Evolutionary conservation across 2,329 filamentous ascomycete species (phyloP).

Genomic region (Aspergillus spinulosporus): DNA sequence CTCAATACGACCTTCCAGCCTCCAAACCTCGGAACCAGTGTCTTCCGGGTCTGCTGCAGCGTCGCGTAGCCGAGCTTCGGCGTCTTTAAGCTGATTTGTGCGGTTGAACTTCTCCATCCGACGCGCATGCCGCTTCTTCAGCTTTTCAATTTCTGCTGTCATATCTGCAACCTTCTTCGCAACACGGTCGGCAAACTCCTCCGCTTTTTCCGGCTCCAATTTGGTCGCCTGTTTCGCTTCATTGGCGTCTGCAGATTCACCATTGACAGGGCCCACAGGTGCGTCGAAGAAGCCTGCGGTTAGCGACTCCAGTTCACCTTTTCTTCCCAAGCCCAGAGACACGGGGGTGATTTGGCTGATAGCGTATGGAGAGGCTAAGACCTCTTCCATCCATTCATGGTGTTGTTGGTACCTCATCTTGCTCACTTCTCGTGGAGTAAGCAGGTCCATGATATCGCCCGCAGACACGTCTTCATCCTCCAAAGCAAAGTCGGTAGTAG

Average conservation of each 20-base stretch:
- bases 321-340: slow-evolving; percentile 81
- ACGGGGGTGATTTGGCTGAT: slow-evolving; percentile 82
- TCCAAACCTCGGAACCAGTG: slow-evolving; percentile 61
- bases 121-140: slow-evolving; percentile 76
- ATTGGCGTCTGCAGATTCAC: slow-evolving; percentile 32
- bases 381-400: slow-evolving; percentile 98
- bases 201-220: slow-evolving; percentile 72
- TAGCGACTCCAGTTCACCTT: slow-evolving; percentile 75
- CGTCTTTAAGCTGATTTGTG: slow-evolving; percentile 67
- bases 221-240: slow-evolving; percentile 53
- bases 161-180: slow-evolving; percentile 70
- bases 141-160: slow-evolving; percentile 76
- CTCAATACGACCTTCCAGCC: slow-evolving; percentile 57
- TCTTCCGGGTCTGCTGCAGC: slow-evolving; percentile 59
- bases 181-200: slow-evolving; percentile 80
- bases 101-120: slow-evolving; percentile 73
- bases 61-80: slow-evolving; percentile 73
- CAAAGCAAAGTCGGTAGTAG: slow-evolving; percentile 52
- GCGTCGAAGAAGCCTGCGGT: slow-evolving; percentile 83
- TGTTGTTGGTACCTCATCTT: slow-evolving; percentile 86
- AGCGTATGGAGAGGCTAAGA: slow-evolving; percentile 85
- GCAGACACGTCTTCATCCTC: slow-evolving; percentile 88
- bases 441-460: slow-evolving; percentile 84
- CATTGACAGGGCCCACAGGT: slow-evolving; percentile 39
- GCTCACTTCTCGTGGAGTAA: slow-evolving; percentile 88